Conservation (phyloP, 78 protist species). For the Dictyostelium brefeldianum region DNA sequence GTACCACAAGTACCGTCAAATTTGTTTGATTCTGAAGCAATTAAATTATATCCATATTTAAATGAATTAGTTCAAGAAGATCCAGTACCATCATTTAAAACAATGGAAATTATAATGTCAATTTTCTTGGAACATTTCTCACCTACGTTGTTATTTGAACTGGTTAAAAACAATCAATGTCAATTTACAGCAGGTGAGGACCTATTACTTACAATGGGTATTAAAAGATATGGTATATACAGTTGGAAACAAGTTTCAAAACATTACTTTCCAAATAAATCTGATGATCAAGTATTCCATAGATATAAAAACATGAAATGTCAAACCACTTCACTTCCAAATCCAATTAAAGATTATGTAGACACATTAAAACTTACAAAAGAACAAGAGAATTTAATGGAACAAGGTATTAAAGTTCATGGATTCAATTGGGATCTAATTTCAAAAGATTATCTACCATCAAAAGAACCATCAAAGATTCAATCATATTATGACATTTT, state of each 20-base stretch:
- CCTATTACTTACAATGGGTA: constrained; percentile 11
- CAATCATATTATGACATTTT: background rate
- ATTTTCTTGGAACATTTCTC: constrained; percentile 20
- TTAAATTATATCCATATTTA: constrained; percentile 43
- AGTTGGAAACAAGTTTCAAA: constrained; percentile 12
- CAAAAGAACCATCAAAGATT: background rate
- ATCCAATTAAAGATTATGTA: constrained; percentile 5
- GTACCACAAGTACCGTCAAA: constrained; percentile 13
- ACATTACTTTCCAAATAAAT: constrained; percentile 35
- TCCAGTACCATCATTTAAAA: constrained; percentile 23
- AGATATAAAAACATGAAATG: constrained; percentile 33
- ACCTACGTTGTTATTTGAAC: background rate
- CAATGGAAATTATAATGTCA: constrained; percentile 53
- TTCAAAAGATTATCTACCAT: background rate
- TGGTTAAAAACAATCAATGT: background rate
- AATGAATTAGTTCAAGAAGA: constrained; percentile 45
- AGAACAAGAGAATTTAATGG: constrained; percentile 19
- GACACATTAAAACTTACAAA: background rate
- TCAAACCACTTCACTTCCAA: background rate
- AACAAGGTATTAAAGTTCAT: background rate
- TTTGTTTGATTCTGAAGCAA: constrained; percentile 16
- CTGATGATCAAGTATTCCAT: constrained; percentile 60
- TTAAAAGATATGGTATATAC: constrained; percentile 34
- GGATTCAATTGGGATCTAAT: constrained; percentile 40
- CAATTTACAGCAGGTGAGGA: constrained; percentile 67